These are phyloP conservation scores for Dryas octopetala DNA, from an alignment of 306 rosid species.

Conservation along the genomic window DNA sequence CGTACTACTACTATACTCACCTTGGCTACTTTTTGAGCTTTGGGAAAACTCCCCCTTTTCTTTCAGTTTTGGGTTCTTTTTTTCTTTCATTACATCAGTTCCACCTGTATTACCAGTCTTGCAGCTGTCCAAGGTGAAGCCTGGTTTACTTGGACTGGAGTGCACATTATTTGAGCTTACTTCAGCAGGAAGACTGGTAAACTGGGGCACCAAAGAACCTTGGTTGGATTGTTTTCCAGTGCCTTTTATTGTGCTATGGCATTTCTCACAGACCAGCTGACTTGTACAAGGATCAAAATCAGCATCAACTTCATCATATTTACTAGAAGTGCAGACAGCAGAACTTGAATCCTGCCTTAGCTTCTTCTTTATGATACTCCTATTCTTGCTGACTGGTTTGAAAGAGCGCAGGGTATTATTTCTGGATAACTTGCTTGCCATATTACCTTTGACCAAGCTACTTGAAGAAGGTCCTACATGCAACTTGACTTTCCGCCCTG, in stretches of 20 bases:
- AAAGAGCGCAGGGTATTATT: constrained; percentile 49
- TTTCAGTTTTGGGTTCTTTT: constrained; percentile 49
- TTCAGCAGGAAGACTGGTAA: constrained; percentile 36
- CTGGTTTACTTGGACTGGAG: constrained; percentile 42
- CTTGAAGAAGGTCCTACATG: constrained; percentile 63
- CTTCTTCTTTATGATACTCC: constrained; percentile 67
- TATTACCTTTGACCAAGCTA: constrained; percentile 44
- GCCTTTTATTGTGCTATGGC: constrained; percentile 61
- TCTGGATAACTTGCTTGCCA: constrained; percentile 54
- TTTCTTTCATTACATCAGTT: constrained; percentile 39
- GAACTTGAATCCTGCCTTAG: constrained; percentile 54
- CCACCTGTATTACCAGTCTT: constrained; percentile 37
- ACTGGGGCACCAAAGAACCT: constrained; percentile 30
- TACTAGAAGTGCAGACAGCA: constrained; percentile 35
- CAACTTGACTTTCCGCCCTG: constrained; percentile 59
- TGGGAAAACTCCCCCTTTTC: constrained; percentile 87
- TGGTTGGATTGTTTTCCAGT: constrained; percentile 43
- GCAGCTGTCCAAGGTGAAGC: constrained; percentile 33
- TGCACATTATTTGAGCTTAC: constrained; percentile 35
- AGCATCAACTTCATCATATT: constrained; percentile 42
- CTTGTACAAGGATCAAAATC: constrained; percentile 45
- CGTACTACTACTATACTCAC: constrained; percentile 90
- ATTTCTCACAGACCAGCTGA: constrained; percentile 74
- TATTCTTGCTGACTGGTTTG: constrained; percentile 69
- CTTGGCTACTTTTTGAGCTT: constrained; percentile 93